Evolutionary conservation across 1,284 basidiomycete genomes (phyloP).

Genomic region (Takashimella tepidaria): DNA sequence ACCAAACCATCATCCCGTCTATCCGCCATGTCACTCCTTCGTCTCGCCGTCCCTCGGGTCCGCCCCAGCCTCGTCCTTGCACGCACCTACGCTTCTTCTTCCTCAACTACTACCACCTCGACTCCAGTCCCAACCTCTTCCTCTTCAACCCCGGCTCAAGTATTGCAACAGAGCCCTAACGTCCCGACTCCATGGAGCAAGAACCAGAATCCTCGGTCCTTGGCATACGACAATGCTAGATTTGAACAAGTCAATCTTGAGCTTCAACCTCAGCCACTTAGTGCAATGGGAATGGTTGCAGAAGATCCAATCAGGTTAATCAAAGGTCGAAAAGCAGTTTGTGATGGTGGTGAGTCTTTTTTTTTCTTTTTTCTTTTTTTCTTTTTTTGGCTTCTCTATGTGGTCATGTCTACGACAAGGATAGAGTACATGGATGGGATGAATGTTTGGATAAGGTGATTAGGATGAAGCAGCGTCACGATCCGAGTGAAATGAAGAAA

Average conservation of each 20-base stretch:
- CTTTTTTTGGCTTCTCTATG: too few relatives aligned
- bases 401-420: too few relatives aligned
- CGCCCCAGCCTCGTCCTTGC: neutral
- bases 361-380: too few relatives aligned
- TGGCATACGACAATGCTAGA: conserved; percentile 29
- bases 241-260: conserved; percentile 88
- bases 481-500: neutral
- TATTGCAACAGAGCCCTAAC: conserved; percentile 68
- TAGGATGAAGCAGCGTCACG: too few relatives aligned
- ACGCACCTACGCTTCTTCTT: neutral
- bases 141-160: neutral
- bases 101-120: neutral
- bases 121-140: neutral
- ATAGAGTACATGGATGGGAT: too few relatives aligned
- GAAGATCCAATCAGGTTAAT: conserved; percentile 81
- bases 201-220: conserved; percentile 54
- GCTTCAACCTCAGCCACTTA: conserved; percentile 57
- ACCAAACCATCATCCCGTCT: neutral
- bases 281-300: conserved; percentile 51
- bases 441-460: too few relatives aligned
- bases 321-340: conserved; percentile 73
- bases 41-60: neutral
- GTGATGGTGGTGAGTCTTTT: conserved; percentile 91
- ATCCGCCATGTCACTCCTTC: neutral
- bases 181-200: conserved; percentile 70